A percentile compares a stretch with the other conserved stretches of the same genome.
phyloP scores from a whole-genome alignment of 352 stramenopile genomes.

The Pythium dissotocum region DNA sequence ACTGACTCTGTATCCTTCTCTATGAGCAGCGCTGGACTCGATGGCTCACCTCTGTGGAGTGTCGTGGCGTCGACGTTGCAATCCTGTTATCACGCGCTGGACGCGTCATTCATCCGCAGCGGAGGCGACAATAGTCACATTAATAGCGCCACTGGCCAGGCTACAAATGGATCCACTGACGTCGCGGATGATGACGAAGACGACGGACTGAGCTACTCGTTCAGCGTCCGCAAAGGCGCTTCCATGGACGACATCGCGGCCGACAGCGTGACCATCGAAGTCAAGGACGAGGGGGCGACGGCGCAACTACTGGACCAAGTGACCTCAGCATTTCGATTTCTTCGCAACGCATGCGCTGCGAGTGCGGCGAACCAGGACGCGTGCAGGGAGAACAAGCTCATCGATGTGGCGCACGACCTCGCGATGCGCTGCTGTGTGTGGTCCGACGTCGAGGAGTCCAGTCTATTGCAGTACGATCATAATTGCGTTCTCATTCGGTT shows the following conservation, averaged over 20 bases:
- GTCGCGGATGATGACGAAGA: slow-evolving; percentile 37
- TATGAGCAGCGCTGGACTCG: slow-evolving; percentile 22
- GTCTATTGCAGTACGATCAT: slow-evolving; percentile 37
- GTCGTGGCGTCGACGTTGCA: slow-evolving; percentile 22
- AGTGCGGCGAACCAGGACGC: slow-evolving; percentile 51
- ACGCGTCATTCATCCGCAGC: slow-evolving; percentile 17
- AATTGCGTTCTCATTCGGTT: neutral
- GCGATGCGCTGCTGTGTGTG: slow-evolving; percentile 48
- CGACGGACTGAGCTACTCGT: slow-evolving; percentile 75
- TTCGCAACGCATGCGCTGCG: slow-evolving; percentile 69
- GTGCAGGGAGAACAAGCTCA: slow-evolving; percentile 31
- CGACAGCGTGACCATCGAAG: slow-evolving; percentile 34
- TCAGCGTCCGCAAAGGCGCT: slow-evolving; percentile 43
- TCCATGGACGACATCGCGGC: slow-evolving; percentile 28
- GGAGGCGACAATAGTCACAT: slow-evolving; percentile 10
- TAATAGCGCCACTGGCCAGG: neutral
- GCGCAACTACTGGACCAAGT: slow-evolving; percentile 19
- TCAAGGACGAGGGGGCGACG: slow-evolving; percentile 22
- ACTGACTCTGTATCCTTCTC: neutral
- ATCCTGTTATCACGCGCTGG: slow-evolving; percentile 16
- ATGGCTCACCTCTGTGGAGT: slow-evolving; percentile 28
- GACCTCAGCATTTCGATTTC: slow-evolving; percentile 62
- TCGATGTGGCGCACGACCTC: slow-evolving; percentile 39
- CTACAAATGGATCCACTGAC: neutral
- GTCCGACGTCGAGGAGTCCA: slow-evolving; percentile 61